Evolutionary conservation across 306 rosid genomes (phyloP), one percentile per base, ranked within the genome.

Genomic region (Medicago arabica): DNA sequence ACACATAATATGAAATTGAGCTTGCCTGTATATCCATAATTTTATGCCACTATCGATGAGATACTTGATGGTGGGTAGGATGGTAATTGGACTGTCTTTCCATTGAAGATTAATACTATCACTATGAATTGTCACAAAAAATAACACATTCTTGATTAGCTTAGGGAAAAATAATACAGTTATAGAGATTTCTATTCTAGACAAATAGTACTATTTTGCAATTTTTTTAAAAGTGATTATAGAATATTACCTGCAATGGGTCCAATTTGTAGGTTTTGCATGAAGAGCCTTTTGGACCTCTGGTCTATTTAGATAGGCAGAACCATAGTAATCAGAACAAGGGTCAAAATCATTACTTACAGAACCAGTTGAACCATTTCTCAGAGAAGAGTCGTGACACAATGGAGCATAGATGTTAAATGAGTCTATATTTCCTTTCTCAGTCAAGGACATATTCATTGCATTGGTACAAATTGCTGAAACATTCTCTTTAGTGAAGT

Each of bases 211-310:
- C 9, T 50, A 9, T 59, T 63, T 19, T 58, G 43, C 34, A 2
- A 17, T 58, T 53, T 59, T 59, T 2, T 15, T 7, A 60, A 61
- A 58, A 25, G 43, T 14, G 51, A 13, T 68, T 50, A 21, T 23
- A 10, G 43, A 58, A 17, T 53, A 17, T 19, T 82, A 88, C 91
- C 85, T 74, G 87, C 93, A 85, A 51, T 3, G 51, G 38, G 40
- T 17, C 89, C 89, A 84, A 2, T 69, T n/a, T 54, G 87, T 85
- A 50, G 90, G 77, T 74, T 75, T 80, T 67, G 79, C 89, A 69
- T 77, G 91, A 60, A 89, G 84, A 71, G 91, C 86, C 53, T 7
- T 53, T 76, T 87, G 88, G 6, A 85, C 91, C 83, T 87, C 86
- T 44, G 75, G 77, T 62, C 62, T 79, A 80, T 87, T 89, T 59